Conservation (phyloP, 2,329 filamentous ascomycete genomes). For the Penicillium nordicum region DNA sequence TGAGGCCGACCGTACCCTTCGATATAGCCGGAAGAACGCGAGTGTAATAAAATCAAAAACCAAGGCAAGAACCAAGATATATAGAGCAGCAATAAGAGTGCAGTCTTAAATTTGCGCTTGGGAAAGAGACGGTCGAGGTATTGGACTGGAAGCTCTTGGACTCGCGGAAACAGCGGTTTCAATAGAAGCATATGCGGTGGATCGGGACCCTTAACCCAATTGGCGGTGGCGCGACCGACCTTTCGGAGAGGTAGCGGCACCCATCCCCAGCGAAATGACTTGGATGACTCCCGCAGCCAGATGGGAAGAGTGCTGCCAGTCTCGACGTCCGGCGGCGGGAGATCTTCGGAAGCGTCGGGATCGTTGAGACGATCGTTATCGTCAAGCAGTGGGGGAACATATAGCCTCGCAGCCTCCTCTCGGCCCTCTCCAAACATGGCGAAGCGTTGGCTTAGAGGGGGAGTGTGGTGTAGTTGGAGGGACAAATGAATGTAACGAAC, state of each 20-base stretch:
- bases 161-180: conserved; percentile 44
- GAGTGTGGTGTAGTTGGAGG: background rate
- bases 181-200: conserved; percentile 47
- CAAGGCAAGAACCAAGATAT: conserved; percentile 48
- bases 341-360: conserved; percentile 35
- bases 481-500: conserved; percentile 11
- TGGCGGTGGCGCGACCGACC: conserved; percentile 40
- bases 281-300: conserved; percentile 49
- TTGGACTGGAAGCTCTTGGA: conserved; percentile 47
- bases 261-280: conserved; percentile 48
- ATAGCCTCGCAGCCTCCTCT: conserved; percentile 31
- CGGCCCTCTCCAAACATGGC: conserved; percentile 32
- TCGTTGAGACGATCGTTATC: conserved; percentile 34
- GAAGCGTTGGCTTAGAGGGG: background rate
- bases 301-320: conserved; percentile 38
- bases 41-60: conserved; percentile 45
- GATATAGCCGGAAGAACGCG: conserved; percentile 47
- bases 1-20: conserved; percentile 47
- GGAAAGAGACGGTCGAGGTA: conserved; percentile 45
- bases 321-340: conserved; percentile 29
- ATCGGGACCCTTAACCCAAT: conserved; percentile 49
- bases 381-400: conserved; percentile 34
- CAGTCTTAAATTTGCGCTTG: conserved; percentile 46
- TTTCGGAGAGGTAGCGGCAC: conserved; percentile 47
- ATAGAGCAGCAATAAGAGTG: conserved; percentile 44